Percentiles rank a stretch among this genome's conserved stretches.
These are phyloP conservation scores for Ogataea zsoltii DNA, from an alignment of 805 yeast genomes.

Conservation along the genomic window DNA sequence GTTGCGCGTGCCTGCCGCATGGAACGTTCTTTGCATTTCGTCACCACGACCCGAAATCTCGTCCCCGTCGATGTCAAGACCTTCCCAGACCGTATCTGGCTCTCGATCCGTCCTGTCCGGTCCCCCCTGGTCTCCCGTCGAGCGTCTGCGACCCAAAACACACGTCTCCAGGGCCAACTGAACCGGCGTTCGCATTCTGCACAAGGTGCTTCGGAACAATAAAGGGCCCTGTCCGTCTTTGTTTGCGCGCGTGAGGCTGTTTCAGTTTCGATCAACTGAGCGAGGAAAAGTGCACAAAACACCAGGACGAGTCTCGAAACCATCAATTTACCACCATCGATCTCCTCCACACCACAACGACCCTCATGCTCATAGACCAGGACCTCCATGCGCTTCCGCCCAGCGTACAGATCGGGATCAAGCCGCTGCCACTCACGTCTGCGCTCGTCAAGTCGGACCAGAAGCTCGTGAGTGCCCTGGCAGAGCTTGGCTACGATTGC, in stretches of 20 bases:
- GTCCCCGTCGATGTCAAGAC: too few species aligned
- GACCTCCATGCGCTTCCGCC: neutral
- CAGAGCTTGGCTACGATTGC: slow-evolving; percentile 47
- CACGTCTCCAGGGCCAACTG: too few species aligned
- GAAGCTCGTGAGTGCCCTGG: slow-evolving; percentile 27
- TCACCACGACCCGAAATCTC: too few species aligned
- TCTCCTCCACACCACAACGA: neutral
- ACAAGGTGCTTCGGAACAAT: neutral
- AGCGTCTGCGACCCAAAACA: too few species aligned
- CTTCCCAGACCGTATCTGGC: too few species aligned
- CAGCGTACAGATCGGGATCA: slow-evolving; percentile 41
- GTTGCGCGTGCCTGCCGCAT: slow-evolving; percentile 8
- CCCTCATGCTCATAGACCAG: neutral
- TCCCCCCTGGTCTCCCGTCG: too few species aligned
- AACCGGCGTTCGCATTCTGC: too few species aligned
- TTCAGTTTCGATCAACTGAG: slow-evolving; percentile 1
- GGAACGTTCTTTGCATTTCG: slow-evolving; percentile 5
- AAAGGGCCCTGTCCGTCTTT: neutral
- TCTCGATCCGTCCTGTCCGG: too few species aligned
- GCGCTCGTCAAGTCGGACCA: slow-evolving; percentile 33
- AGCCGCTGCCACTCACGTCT: slow-evolving; percentile 40
- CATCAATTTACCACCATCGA: too few species aligned
- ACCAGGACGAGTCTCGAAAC: neutral
- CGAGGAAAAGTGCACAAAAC: neutral
- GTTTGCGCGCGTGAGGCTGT: slow-evolving; percentile 8